phyloP scores from a whole-genome alignment of 2,329 filamentous ascomycete species.

The Ophiocordyceps camponoti-leonardi region DNA sequence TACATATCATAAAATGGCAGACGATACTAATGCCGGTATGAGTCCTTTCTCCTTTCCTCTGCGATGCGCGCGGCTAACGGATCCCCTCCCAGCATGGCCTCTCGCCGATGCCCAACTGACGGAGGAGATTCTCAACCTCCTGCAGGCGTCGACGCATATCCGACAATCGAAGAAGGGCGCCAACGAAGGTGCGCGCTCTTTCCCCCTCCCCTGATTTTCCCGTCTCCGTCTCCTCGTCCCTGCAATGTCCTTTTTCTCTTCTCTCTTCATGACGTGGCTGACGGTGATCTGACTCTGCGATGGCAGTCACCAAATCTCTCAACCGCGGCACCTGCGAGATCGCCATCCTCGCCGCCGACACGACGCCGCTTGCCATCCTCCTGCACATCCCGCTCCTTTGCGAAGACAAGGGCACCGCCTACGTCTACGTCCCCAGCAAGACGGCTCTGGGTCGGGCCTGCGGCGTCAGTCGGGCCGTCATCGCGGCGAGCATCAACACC shows the following conservation, averaged over 20 bases:
- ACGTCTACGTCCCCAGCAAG: constrained; percentile 62
- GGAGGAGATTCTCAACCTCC: constrained; percentile 67
- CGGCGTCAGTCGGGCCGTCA: constrained; percentile 77
- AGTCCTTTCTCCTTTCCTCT: too few relatives aligned
- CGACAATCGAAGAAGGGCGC: constrained; percentile 79
- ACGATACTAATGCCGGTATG: constrained; percentile 9
- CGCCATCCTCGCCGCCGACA: constrained; percentile 79
- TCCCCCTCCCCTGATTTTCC: too few relatives aligned
- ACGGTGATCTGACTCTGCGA: too few relatives aligned
- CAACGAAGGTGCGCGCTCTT: constrained; percentile 41
- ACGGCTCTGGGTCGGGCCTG: constrained; percentile 76
- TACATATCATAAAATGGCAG: constrained; percentile 8
- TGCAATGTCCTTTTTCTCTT: too few relatives aligned
- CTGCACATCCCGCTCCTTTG: constrained; percentile 77
- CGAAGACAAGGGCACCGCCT: constrained; percentile 55
- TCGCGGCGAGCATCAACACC: constrained; percentile 74
- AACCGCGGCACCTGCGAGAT: constrained; percentile 85
- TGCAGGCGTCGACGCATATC: constrained; percentile 50
- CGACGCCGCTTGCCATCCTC: constrained; percentile 70
- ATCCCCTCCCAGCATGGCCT: constrained; percentile 39
- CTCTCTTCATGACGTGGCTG: too few relatives aligned
- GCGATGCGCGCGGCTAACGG: not conserved
- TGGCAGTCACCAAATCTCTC: constrained; percentile 55
- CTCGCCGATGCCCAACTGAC: constrained; percentile 57
- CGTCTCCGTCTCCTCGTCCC: too few relatives aligned